phyloP scores from a whole-genome alignment of 2,329 filamentous ascomycete species.

The Myotisia sp. region DNA sequence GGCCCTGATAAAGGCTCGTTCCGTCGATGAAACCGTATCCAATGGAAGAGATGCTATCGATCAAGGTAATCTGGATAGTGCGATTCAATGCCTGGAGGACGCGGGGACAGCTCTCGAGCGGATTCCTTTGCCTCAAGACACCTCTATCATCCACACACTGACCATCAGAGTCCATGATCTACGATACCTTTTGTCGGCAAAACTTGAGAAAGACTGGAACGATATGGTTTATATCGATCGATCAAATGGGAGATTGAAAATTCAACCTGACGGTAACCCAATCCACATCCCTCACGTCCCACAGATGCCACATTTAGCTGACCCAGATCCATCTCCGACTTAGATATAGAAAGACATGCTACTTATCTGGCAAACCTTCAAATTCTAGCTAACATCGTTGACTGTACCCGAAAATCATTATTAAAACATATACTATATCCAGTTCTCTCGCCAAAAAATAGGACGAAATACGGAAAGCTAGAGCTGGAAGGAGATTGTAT shows the following conservation, averaged over 20 bases:
- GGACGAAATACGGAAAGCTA: slow-evolving; percentile 17
- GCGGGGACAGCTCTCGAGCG: slow-evolving; percentile 19
- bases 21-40: slow-evolving; percentile 37
- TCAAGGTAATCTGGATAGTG: slow-evolving; percentile 31
- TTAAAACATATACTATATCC: slow-evolving; percentile 21
- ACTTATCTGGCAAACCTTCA: slow-evolving; percentile 19
- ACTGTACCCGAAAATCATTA: slow-evolving; percentile 23
- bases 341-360: slow-evolving; percentile 10
- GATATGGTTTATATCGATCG: slow-evolving; percentile 50
- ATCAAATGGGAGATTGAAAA: slow-evolving; percentile 39
- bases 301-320: background rate
- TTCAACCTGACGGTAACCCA: slow-evolving; percentile 39
- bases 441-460: slow-evolving; percentile 17
- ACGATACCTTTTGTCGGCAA: slow-evolving; percentile 50
- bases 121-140: slow-evolving; percentile 21
- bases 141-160: slow-evolving; percentile 41
- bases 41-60: slow-evolving; percentile 33
- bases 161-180: slow-evolving; percentile 51
- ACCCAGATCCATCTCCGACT: slow-evolving; percentile 10
- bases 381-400: slow-evolving; percentile 19
- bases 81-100: slow-evolving; percentile 36
- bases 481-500: slow-evolving; percentile 19
- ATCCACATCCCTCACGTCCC: background rate
- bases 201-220: slow-evolving; percentile 57
- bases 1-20: slow-evolving; percentile 38